Evolutionary conservation across 1,284 basidiomycete genomes (phyloP).

Genomic region (Papiliotrema nemorosa): DNA sequence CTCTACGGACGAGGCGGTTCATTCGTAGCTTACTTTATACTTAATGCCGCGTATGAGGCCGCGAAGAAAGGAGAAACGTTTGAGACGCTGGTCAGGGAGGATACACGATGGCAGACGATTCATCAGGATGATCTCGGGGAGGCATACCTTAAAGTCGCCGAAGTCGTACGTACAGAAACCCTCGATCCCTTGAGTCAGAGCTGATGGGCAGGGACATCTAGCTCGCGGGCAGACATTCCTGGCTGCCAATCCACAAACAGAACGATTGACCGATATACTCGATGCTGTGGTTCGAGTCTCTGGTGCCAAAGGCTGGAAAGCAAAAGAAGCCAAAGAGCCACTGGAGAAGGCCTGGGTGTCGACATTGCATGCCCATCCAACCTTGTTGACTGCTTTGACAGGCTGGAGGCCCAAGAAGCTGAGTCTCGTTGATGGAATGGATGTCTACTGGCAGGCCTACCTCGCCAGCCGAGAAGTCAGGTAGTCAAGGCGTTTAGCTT

Average conservation of each 20-base stretch:
- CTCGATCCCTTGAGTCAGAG: background rate
- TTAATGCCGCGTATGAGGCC: constrained; percentile 33
- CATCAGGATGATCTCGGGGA: constrained; percentile 58
- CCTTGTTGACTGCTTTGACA: constrained; percentile 52
- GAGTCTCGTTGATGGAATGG: constrained; percentile 53
- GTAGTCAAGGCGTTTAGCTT: background rate
- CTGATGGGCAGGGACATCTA: background rate
- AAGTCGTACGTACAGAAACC: constrained; percentile 37
- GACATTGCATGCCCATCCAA: constrained; percentile 45
- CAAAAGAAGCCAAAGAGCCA: constrained; percentile 25
- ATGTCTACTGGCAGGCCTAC: constrained; percentile 48
- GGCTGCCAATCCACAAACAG: constrained; percentile 52
- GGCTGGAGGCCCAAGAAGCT: constrained; percentile 55
- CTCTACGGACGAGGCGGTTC: constrained; percentile 56
- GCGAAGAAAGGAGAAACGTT: constrained; percentile 50
- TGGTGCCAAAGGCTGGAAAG: constrained; percentile 37
- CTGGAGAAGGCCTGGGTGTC: constrained; percentile 39
- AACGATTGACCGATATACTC: constrained; percentile 54
- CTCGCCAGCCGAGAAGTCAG: constrained; percentile 8
- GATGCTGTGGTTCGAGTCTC: constrained; percentile 51
- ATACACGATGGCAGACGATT: constrained; percentile 51
- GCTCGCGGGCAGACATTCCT: constrained; percentile 52
- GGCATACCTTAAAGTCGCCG: constrained; percentile 52
- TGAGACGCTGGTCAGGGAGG: constrained; percentile 32
- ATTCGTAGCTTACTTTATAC: constrained; percentile 49